phyloP scores from a whole-genome alignment of 331 rosid species.

The Acacia pycnantha region DNA sequence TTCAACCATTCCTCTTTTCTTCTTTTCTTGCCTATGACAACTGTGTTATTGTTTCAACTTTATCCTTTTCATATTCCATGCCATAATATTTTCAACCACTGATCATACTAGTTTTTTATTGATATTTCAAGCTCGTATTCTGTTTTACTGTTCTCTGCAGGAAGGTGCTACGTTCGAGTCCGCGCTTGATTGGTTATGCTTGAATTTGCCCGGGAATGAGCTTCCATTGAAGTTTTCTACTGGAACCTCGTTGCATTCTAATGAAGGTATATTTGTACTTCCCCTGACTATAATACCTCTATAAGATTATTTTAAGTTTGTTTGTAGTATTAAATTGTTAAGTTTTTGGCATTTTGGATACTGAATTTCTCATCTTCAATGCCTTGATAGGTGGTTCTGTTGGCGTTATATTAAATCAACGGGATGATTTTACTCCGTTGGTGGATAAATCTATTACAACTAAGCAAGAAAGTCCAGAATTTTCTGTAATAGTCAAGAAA shows the following conservation, averaged over 20 bases:
- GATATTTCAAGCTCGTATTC: not conserved
- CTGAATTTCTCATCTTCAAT: not conserved
- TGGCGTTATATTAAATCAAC: slow-evolving; percentile 64
- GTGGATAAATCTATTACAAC: slow-evolving; percentile 36
- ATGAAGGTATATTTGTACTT: slow-evolving; percentile 50
- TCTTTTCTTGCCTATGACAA: not conserved
- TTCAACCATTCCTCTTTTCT: not conserved
- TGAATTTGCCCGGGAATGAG: slow-evolving; percentile 80
- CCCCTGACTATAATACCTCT: not conserved
- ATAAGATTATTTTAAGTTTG: not conserved
- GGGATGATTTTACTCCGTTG: slow-evolving; percentile 45
- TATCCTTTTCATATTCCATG: not conserved
- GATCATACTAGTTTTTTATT: not conserved
- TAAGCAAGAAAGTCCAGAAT: slow-evolving; percentile 48
- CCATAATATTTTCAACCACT: not conserved
- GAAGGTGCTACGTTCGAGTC: slow-evolving; percentile 88
- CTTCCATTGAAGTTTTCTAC: slow-evolving; percentile 85
- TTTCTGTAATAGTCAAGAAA: slow-evolving; percentile 61
- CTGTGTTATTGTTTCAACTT: not conserved
- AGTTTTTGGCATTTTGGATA: not conserved
- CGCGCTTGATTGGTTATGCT: slow-evolving; percentile 94
- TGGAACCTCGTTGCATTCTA: slow-evolving; percentile 51
- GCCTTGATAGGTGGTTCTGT: slow-evolving; percentile 68
- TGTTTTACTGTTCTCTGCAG: slow-evolving; percentile 44
- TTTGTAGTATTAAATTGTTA: not conserved